phyloP scores from a whole-genome alignment of 148 eudicot species.

The Camellia sinensis region DNA sequence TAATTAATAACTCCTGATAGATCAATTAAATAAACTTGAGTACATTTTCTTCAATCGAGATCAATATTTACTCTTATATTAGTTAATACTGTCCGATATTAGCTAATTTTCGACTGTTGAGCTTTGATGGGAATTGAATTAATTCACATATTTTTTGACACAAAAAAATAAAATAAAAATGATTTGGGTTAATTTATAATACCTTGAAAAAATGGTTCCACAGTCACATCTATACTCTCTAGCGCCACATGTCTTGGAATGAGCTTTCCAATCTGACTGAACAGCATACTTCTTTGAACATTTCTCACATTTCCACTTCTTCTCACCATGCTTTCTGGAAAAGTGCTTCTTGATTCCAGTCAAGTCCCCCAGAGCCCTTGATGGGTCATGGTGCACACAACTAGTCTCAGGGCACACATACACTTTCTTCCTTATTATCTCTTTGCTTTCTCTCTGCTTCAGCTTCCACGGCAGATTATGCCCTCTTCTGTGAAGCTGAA shows the following conservation, averaged over 20 bases:
- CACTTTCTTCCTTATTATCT: constrained; percentile 66
- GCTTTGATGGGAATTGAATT: neutral
- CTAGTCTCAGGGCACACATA: constrained; percentile 79
- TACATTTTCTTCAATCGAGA: neutral
- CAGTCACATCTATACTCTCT: constrained; percentile 96
- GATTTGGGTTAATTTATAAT: neutral
- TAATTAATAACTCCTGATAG: neutral
- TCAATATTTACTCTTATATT: neutral
- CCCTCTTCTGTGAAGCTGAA: constrained; percentile 90
- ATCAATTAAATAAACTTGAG: neutral
- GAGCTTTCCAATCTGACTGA: constrained; percentile 99
- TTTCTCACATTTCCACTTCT: constrained; percentile 93
- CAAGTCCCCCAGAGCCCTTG: constrained; percentile 86
- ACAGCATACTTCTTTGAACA: constrained; percentile 90
- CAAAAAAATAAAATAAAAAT: neutral
- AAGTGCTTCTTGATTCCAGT: constrained; percentile 94
- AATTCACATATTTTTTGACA: neutral
- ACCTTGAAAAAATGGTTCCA: constrained; percentile 96
- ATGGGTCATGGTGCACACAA: constrained; percentile 86
- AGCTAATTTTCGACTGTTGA: neutral
- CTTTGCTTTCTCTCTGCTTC: constrained; percentile 71
- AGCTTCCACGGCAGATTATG: constrained; percentile 97
- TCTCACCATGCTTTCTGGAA: constrained; percentile 88
- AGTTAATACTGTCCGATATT: no score
- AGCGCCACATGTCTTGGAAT: constrained; percentile 89